Evolutionary conservation across 768 basidiomycete genomes (phyloP).

Genomic region (Harrya chromipes): DNA sequence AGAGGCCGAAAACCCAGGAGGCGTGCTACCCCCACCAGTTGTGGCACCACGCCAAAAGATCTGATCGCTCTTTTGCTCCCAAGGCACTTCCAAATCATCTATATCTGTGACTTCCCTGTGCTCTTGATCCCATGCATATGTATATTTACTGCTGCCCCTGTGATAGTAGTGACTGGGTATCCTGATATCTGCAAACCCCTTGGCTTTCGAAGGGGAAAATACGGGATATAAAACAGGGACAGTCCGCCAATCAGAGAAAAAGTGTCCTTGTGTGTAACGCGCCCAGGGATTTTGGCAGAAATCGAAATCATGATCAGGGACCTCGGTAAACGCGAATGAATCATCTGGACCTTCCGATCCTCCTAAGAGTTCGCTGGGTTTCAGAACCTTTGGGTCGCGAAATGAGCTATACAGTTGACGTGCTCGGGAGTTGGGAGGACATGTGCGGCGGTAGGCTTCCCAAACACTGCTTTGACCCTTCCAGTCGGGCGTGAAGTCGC

Average conservation of each 20-base stretch:
- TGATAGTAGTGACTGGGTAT: slow-evolving; percentile 98
- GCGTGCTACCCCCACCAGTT: slow-evolving; percentile 89
- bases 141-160: slow-evolving; percentile 74
- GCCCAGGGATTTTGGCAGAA: slow-evolving; percentile 83
- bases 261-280: slow-evolving; percentile 88
- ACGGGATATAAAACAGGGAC: slow-evolving; percentile 89
- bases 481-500: slow-evolving; percentile 82
- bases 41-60: slow-evolving; percentile 97
- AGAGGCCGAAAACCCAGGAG: slow-evolving; percentile 73
- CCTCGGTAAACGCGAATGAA: slow-evolving; percentile 62
- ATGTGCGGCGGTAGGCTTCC: slow-evolving; percentile 94
- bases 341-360: slow-evolving; percentile 34
- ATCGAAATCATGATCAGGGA: slow-evolving; percentile 64
- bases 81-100: slow-evolving; percentile 84
- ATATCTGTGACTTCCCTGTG: slow-evolving; percentile 69
- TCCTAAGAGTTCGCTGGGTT: slow-evolving; percentile 26
- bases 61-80: slow-evolving; percentile 84
- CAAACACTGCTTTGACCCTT: slow-evolving; percentile 78
- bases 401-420: slow-evolving; percentile 81
- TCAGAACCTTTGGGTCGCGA: slow-evolving; percentile 43
- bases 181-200: slow-evolving; percentile 84
- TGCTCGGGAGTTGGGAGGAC: slow-evolving; percentile 72
- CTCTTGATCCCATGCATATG: slow-evolving; percentile 87
- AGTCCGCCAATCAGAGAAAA: slow-evolving; percentile 95
- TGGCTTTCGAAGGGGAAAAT: slow-evolving; percentile 86